Base-by-base conservation (phyloP, 2,329 filamentous ascomycete species). In the Catunica adiposa region DNA sequence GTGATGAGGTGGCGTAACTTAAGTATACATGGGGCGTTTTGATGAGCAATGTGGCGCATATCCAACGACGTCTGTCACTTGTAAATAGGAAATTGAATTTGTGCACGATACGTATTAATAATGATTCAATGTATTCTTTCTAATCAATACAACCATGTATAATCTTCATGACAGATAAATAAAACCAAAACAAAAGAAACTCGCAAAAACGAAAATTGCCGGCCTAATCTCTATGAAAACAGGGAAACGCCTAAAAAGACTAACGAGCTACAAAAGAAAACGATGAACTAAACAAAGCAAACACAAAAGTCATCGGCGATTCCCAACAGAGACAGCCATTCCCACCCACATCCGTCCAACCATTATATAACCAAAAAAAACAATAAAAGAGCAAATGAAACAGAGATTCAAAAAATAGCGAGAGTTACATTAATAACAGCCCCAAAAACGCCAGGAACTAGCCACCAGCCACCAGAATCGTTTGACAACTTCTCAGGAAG, bases 401-500 rank as follows among this genome's bases (percentile, higher is more conserved):
- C 22, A 52, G 34, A 52, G 38, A 37, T 20, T n/a, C 14, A 38
- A 4, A 38, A 29, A 38, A 37, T 34, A 38, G 38, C 5, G 29
- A 37, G 8, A 52, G 11, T 37, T 22, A 26, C 15, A 53, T 40
- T 50, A 38, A 57, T 31, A 31, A 17, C 46, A 20, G 59, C n/a
- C n/a, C n/a, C n/a, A n/a, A n/a, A n/a, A n/a, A n/a, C n/a, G n/a
- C n/a, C n/a, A n/a, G n/a, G n/a, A n/a, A n/a, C n/a, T n/a, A n/a
- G n/a, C n/a, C n/a, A n/a, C n/a, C n/a, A n/a, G n/a, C n/a, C n/a
- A n/a, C n/a, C n/a, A n/a, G n/a, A n/a, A n/a, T 51, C 53, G 48
- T 2, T 22, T 34, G 20, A 8, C 25, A 34, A 34, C 29, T 34
- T 5, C 22, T 54, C 54, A 57, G 4, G 26, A 31, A 20, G 69